Evolutionary conservation across 345 rosid genomes (phyloP).

Genomic region (Ceriops decandra): DNA sequence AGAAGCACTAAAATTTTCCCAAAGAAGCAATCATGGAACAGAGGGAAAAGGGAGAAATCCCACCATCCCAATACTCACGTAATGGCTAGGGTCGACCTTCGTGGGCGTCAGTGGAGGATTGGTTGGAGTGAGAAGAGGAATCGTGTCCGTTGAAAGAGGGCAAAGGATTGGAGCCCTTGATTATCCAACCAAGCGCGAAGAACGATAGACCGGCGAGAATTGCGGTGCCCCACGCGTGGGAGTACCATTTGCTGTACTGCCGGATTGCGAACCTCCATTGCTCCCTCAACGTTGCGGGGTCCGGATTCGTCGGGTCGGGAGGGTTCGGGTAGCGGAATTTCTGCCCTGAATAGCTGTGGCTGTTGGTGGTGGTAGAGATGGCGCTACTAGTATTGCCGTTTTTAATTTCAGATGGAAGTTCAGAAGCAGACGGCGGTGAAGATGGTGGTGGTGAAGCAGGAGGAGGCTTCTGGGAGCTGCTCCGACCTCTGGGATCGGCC

Average conservation of each 20-base stretch:
- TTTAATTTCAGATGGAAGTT: constrained; percentile 5
- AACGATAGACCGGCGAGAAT: constrained; percentile 79
- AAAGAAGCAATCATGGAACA: too few relatives aligned
- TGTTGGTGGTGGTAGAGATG: constrained; percentile 1
- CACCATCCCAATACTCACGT: too few relatives aligned
- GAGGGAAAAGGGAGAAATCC: too few relatives aligned
- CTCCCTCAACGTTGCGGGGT: constrained; percentile 68
- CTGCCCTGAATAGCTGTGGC: constrained; percentile 34
- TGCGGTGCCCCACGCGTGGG: constrained; percentile 91
- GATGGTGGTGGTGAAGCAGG: not conserved
- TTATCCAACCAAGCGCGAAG: constrained; percentile 80
- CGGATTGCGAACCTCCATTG: constrained; percentile 78
- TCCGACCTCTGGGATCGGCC: not conserved
- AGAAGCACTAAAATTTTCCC: too few relatives aligned
- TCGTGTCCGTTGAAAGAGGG: constrained; percentile 47
- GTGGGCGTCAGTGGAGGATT: not conserved
- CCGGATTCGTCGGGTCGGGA: constrained; percentile 60
- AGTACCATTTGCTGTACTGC: constrained; percentile 79
- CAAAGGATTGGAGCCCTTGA: constrained; percentile 84
- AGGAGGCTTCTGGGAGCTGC: not conserved
- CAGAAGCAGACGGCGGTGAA: not conserved
- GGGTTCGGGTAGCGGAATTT: constrained; percentile 51
- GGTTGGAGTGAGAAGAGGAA: not conserved
- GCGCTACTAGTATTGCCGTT: not conserved
- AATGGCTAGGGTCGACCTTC: not conserved